Base-by-base conservation (phyloP, 164 flowering plant species). In the Houttuynia cordata region DNA sequence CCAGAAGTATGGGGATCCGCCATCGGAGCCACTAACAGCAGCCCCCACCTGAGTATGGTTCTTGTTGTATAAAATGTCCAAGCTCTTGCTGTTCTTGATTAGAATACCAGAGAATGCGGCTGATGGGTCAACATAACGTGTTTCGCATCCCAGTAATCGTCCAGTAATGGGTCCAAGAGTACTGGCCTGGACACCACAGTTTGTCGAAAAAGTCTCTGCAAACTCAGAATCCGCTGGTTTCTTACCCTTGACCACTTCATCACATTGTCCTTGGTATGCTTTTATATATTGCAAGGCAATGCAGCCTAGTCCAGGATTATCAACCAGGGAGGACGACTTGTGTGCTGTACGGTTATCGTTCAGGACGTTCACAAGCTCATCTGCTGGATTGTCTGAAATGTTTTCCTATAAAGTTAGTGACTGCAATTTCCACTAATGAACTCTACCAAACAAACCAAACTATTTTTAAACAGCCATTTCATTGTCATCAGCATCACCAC, bases 1-100 rank as follows among this genome's bases (percentile, higher is more conserved):
- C 98, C 98, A 92, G 73, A 92, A 92, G 62, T 89, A 89, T 3
- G 98, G 96, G 9, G 81, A 50, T 2, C 96, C 97, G 15, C 96
- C 93, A 73, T 79, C 91, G 2, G 74, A 69, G 53, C 94, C 97
- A 51, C 79, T 84, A 24, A 86, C 96, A 1, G 83, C 96, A 58
- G 96, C 98, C 6, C 96, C 96, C 13, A 86, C 82, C 74, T 92
- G 84, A 0, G 98, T 84, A 74, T 89, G 85, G 64, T 87, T 92
- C 76, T 74, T 85, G 59, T 62, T 72, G 64, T 83, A 70, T 3
- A 92, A 58, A 22, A 92, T 83, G 0, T 84, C 83, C 65, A 89
- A 63, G 69, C 88, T 77, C 77, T 70, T 81, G 25, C 53, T 59
- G 62, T 81, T 73, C 39, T 68, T 62, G 62, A 86, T 79, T 59